Evolutionary conservation across 2,329 filamentous ascomycete species (phyloP), one percentile per base, ranked within the genome.

Genomic region (Cladosporium sp.): DNA sequence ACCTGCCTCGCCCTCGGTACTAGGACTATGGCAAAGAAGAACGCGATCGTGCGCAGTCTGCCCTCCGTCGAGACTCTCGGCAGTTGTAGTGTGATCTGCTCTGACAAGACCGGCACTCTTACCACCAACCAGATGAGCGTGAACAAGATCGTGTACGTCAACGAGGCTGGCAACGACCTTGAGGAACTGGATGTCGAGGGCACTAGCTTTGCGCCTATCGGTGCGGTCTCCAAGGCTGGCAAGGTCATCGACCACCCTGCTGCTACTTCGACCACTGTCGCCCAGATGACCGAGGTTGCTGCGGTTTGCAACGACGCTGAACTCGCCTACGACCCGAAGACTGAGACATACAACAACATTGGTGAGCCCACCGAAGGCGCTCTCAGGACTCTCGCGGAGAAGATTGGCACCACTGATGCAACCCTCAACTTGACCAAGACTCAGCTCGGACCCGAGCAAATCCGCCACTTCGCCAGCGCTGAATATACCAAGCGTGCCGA

Each of bases 71-170:
- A 98, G 74, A 98, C 93, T 10, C 80, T 98, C 49, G 93, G 93
- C 68, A 98, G 93, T 79, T 98, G 93, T 81, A 98, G 93, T 66
- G 91, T 98, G 53, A 96, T 98, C 69, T 98, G 95, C 77, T 98
- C 95, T 3, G 93, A 98, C 78, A 98, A 98, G 79, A 98, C 93
- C 4, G 95, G 93, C 62, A 98, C 93, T 45, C 75, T 98, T 68
- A 98, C 93, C 9, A 98, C 93, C 38, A 98, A 98, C 74, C 91
- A 97, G 73, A 98, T 98, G 93, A 97, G 93, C 67, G 93, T 96
- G 53, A 93, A 85, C 76, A 95, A 92, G 73, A 74, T 97, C 52
- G 87, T 95, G 44, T 89, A 91, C 68, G 78, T 98, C 61, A 85
- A 82, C 63, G 83, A 87, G 60, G 72, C 80, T 55, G 91, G 89